Evolutionary conservation across 352 stramenopile species (phyloP), one percentile per base, ranked within the genome.

Genomic region (Blastocystis hominis): DNA sequence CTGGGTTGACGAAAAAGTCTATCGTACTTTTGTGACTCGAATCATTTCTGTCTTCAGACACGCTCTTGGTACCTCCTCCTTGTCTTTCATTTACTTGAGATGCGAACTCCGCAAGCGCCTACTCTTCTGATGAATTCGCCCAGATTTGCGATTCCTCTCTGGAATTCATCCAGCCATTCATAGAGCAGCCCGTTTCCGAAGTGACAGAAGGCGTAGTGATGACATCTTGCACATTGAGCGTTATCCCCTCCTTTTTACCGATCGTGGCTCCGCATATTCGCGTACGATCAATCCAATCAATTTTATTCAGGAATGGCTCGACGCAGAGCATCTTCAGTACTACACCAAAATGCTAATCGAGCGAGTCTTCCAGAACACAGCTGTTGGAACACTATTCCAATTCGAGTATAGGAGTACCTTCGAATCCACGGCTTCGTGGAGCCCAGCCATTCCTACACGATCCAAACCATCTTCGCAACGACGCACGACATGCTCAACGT

Each of bases 1-100:
- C 13, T 84, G 72, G 72, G 72, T 84, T 17, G 72, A 84, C 34
- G 72, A 84, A 64, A 84, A 66, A 34, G 62, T 64, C 38, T 68
- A 84, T 66, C 72, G 72, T 30, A 17, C 34, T 68, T 68, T 84
- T 20, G 72, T 84, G 17, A 84, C 72, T 17, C 50, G 54, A 0
- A 42, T 84, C 9, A 84, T 84, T 61, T 66, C 53, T 38, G 38
- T 84, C 44, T 66, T 84, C 55, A 56, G 54, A 34, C 42, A 61
- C 34, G 47, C 55, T 5, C 36, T 84, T 20, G 62, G 72, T 84
- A 69, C 50, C n/a, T 42, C 30, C 1, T 53, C 20, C 20, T 44
- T 47, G 3, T 64, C 2, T 3, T 15, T 54, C 34, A 24, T 84
- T 17, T 9, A 15, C 30, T 20, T 6, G 7, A 72, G 62, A 68